Conservation (phyloP, 140 eudicot species). For the Oenanthe javanica region DNA sequence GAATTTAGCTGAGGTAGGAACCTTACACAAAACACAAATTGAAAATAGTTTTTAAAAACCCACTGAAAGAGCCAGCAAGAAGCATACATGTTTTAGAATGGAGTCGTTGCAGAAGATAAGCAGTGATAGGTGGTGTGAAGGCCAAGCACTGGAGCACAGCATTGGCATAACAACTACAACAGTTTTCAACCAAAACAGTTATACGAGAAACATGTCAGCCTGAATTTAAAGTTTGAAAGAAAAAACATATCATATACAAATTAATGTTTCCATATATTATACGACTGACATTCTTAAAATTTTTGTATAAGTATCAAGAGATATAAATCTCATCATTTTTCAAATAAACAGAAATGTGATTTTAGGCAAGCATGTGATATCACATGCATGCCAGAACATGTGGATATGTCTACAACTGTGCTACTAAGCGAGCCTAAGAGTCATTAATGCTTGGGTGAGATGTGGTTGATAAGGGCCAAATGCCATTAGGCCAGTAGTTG, state of each 20-base stretch:
- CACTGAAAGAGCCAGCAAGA: not conserved
- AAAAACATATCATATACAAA: not conserved
- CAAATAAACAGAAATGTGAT: not conserved
- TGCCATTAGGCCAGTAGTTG: not conserved
- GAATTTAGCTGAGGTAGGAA: not conserved
- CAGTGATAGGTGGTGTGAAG: conserved; percentile 80
- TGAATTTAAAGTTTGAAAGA: not conserved
- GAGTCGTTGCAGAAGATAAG: conserved; percentile 69
- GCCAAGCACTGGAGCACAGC: conserved; percentile 87
- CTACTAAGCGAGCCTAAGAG: not conserved
- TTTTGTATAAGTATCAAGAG: not conserved
- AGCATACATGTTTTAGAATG: conserved; percentile 79
- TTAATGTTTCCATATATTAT: not conserved
- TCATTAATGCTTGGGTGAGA: not conserved
- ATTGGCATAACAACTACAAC: conserved; percentile 90
- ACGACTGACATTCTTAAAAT: not conserved
- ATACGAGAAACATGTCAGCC: not conserved
- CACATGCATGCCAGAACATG: not conserved
- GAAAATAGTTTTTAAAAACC: not conserved
- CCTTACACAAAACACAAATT: not conserved
- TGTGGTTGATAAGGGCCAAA: not conserved
- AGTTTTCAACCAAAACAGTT: not conserved
- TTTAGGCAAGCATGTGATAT: not conserved
- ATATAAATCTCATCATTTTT: not conserved
- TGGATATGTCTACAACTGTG: not conserved